A percentile compares a stretch with the other conserved stretches of the same genome.
phyloP scores from a whole-genome alignment of 768 basidiomycete genomes.

The Mycena latifolia region DNA sequence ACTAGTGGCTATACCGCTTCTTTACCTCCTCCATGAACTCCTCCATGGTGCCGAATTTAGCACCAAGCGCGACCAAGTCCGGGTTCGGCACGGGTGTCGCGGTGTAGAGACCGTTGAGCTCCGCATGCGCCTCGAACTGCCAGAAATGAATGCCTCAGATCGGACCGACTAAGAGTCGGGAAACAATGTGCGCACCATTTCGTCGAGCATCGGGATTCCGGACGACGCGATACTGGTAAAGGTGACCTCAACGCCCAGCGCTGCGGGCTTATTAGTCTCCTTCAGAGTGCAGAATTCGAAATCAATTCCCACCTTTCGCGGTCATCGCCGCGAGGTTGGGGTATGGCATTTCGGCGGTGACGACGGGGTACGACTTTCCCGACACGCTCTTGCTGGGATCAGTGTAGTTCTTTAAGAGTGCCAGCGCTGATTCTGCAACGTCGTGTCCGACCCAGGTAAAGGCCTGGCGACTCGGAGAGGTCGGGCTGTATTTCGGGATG shows the following conservation, averaged over 20 bases:
- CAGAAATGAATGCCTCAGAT: too few relatives aligned
- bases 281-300: too few relatives aligned
- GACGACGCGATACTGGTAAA: neutral
- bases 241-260: conserved; percentile 15
- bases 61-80: conserved; percentile 11
- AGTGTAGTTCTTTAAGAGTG: conserved; percentile 18
- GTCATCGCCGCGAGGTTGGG: conserved; percentile 6
- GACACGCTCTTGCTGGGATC: conserved; percentile 6
- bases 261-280: neutral
- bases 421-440: neutral
- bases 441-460: too few relatives aligned
- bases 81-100: conserved; percentile 15
- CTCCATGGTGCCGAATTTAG: too few relatives aligned
- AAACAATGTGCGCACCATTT: conserved; percentile 18
- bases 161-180: neutral
- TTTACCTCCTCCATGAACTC: conserved; percentile 12
- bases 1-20: too few relatives aligned
- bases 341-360: conserved; percentile 8
- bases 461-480: neutral
- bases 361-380: conserved; percentile 18
- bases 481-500: neutral
- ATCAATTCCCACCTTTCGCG: conserved; percentile 1
- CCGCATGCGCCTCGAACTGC: conserved; percentile 3
- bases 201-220: neutral
- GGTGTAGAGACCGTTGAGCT: conserved; percentile 18